phyloP scores from a whole-genome alignment of 2,329 filamentous ascomycete species.

The Cladosporium colombiae region DNA sequence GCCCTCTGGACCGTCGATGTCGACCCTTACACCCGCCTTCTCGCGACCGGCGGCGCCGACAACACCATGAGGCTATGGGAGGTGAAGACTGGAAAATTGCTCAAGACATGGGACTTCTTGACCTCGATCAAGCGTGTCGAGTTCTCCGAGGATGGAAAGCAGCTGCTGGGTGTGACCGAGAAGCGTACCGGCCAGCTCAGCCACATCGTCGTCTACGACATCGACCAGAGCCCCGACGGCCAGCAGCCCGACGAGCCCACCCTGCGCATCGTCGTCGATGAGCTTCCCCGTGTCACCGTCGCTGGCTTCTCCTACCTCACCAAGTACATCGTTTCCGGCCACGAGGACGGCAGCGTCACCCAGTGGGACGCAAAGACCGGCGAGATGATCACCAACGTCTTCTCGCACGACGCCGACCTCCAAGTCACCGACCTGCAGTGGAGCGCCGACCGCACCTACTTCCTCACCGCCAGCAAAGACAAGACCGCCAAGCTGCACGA shows the following conservation, averaged over 20 bases:
- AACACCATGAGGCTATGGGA: slow-evolving; percentile 99
- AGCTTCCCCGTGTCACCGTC: slow-evolving; percentile 95
- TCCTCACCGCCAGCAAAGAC: slow-evolving; percentile 97
- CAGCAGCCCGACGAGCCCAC: slow-evolving; percentile 81
- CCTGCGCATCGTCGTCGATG: slow-evolving; percentile 82
- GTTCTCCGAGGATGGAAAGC: slow-evolving; percentile 90
- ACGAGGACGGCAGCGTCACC: slow-evolving; percentile 92
- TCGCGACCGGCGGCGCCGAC: slow-evolving; percentile 94
- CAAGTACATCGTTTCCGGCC: slow-evolving; percentile 96
- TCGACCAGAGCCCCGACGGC: slow-evolving; percentile 78
- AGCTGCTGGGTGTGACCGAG: slow-evolving; percentile 92
- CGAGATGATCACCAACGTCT: slow-evolving; percentile 76
- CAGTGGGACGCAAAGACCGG: slow-evolving; percentile 90
- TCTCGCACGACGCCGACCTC: slow-evolving; percentile 80
- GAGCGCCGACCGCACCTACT: slow-evolving; percentile 90
- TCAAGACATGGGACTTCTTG: slow-evolving; percentile 97
- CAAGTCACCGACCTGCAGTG: slow-evolving; percentile 93
- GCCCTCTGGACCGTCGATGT: slow-evolving; percentile 99
- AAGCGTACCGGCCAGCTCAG: slow-evolving; percentile 97
- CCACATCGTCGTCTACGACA: slow-evolving; percentile 89
- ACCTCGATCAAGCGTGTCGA: slow-evolving; percentile 97
- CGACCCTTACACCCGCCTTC: slow-evolving; percentile 85
- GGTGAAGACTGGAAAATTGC: slow-evolving; percentile 83
- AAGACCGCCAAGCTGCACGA: slow-evolving; percentile 94
- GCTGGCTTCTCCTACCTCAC: slow-evolving; percentile 93